Percentiles rank a stretch among this genome's conserved stretches.
Evolutionary conservation across 1,284 basidiomycete genomes (phyloP).

Genomic region (Anthracocystis setariae): DNA sequence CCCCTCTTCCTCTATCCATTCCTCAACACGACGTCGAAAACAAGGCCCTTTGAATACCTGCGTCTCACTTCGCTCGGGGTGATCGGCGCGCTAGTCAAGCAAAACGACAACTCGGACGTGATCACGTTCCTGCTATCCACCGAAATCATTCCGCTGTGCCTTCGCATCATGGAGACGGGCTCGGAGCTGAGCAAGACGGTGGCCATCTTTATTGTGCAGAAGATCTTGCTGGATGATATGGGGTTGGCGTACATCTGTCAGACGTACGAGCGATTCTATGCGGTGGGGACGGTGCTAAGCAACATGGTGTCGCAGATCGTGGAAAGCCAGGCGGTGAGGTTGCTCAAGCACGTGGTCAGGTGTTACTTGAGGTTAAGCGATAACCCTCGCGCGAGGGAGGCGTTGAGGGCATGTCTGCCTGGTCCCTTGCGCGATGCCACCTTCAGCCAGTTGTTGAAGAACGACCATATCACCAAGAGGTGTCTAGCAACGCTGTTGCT

Average conservation of each 20-base stretch:
- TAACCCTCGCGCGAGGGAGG: constrained; percentile 95
- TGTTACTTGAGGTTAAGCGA: constrained; percentile 97
- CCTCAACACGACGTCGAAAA: constrained; percentile 98
- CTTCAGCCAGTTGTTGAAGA: constrained; percentile 83
- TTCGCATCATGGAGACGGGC: constrained; percentile 99
- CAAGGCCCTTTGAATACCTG: constrained; percentile 97
- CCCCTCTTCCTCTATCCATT: constrained; percentile 99
- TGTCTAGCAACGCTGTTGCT: constrained; percentile 93
- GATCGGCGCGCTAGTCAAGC: constrained; percentile 96
- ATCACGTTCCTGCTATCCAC: constrained; percentile 99
- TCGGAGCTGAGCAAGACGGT: constrained; percentile 99
- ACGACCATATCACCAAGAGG: constrained; percentile 71
- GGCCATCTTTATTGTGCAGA: constrained; percentile 99
- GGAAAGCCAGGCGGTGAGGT: constrained; percentile 93
- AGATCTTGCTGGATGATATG: constrained; percentile 97
- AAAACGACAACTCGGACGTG: constrained; percentile 95
- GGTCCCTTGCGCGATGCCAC: constrained; percentile 95
- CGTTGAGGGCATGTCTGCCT: constrained; percentile 93
- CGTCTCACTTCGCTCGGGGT: constrained; percentile 96
- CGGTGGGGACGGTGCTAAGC: constrained; percentile 95
- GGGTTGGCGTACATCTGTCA: constrained; percentile 98
- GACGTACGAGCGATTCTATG: constrained; percentile 99
- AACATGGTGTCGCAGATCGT: constrained; percentile 88
- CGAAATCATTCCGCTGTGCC: constrained; percentile 98
- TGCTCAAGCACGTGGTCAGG: constrained; percentile 97